Base-by-base conservation (phyloP, 306 rosid species). In the Vigna hirtella region DNA sequence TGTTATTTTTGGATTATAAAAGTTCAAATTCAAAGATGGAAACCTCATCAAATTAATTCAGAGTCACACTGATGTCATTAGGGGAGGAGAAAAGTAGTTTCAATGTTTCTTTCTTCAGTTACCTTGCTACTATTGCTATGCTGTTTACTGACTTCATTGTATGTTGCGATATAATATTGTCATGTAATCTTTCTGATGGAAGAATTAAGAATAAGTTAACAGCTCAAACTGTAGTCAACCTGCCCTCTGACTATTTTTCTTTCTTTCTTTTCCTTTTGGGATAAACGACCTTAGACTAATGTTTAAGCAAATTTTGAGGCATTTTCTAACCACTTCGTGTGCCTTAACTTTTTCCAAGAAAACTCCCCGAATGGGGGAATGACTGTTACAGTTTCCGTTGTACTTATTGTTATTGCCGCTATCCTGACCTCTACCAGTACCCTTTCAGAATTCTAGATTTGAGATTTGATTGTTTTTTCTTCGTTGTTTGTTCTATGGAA, bases 381-480 rank as follows among this genome's bases (percentile, higher is more conserved):
- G 64, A 7, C 3, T 15, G 66, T 61, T 13, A 30, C 66, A 28
- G 66, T 59, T 59, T 59, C 42, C 18, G 3, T 13, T 14, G 5
- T 59, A 28, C 18, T 2, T 34, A 16, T 34, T 30, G 75, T 36
- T 48, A 28, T 38, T 67, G 17, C 69, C 10, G 45, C 69, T 77
- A 20, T 59, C 40, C 42, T 28, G 42, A 59, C 11, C 28, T 4
- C 65, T 58, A 11, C 18, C 42, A 40, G 52, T 16, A 55, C 16
- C 38, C 65, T 58, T 36, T 52, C 48, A 53, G 34, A 32, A 32
- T 53, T 77, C 47, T 56, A 6, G 50, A 57, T 78, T 68, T 57
- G 63, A 69, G 24, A 57, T 57, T 68, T 77, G 69, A 68, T 77
- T 68, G 26, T 20, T 18, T 26, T 17, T 66, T 63, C 64, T 38